Evolutionary conservation across 495 filamentous ascomycete genomes (phyloP).

Genomic region (Daldinia vernicosa): DNA sequence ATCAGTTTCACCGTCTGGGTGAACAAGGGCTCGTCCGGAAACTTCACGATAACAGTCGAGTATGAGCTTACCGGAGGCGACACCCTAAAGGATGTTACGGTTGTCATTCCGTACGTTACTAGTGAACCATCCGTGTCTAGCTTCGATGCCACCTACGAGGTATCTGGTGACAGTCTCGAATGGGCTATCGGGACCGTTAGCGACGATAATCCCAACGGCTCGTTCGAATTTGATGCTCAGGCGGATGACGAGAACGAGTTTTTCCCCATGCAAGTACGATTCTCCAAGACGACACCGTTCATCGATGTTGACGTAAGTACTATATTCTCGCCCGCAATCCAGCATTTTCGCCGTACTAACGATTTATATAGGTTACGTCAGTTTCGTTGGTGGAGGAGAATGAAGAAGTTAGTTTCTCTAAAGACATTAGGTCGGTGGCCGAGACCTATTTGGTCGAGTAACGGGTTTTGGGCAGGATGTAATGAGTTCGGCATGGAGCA

Average conservation of each 20-base stretch:
- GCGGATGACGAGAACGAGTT: constrained; percentile 87
- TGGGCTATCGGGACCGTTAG: constrained; percentile 89
- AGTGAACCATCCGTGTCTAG: constrained; percentile 88
- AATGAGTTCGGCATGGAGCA: constrained; percentile 11
- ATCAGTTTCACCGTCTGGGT: constrained; percentile 97
- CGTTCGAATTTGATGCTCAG: constrained; percentile 93
- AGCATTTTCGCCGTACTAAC: constrained; percentile 28
- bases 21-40: constrained; percentile 79
- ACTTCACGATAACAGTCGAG: constrained; percentile 87
- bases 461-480: constrained; percentile 23
- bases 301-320: constrained; percentile 86
- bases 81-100: constrained; percentile 80
- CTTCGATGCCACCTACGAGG: constrained; percentile 93
- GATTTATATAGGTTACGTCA: constrained; percentile 65
- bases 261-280: constrained; percentile 94
- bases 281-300: constrained; percentile 85
- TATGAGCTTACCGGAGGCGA: constrained; percentile 86
- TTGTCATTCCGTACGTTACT: constrained; percentile 83
- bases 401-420: constrained; percentile 85
- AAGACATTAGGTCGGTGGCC: constrained; percentile 85
- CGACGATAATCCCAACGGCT: constrained; percentile 79
- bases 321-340: neutral
- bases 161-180: constrained; percentile 89
- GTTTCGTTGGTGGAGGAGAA: constrained; percentile 80
- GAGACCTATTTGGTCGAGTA: constrained; percentile 86